Evolutionary conservation across 2,329 filamentous ascomycete genomes (phyloP).

Genomic region (Pestalotiopsis sp.): DNA sequence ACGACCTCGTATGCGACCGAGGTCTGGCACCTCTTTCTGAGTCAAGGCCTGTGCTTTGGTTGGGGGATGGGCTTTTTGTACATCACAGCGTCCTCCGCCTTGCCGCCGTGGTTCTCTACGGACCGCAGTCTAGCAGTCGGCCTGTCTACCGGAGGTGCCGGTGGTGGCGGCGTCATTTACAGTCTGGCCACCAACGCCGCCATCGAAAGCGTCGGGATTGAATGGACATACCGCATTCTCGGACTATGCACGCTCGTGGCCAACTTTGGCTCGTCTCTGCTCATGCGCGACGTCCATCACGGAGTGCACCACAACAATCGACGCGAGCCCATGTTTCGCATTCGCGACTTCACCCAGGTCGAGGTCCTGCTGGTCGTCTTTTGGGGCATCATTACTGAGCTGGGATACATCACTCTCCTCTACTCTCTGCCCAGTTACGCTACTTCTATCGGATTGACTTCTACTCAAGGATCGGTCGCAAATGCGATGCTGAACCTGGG

Average conservation of each 20-base stretch:
- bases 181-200: slow-evolving; percentile 60
- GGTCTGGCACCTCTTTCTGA: slow-evolving; percentile 64
- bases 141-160: slow-evolving; percentile 59
- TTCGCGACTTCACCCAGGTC: slow-evolving; percentile 50
- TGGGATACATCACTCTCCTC: slow-evolving; percentile 67
- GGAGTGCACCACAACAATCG: slow-evolving; percentile 47
- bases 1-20: slow-evolving; percentile 52
- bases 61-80: slow-evolving; percentile 64
- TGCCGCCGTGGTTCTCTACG: slow-evolving; percentile 65
- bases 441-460: slow-evolving; percentile 56
- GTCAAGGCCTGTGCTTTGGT: slow-evolving; percentile 62
- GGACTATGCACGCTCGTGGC: slow-evolving; percentile 54
- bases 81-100: slow-evolving; percentile 56
- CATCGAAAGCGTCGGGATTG: slow-evolving; percentile 55
- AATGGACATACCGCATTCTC: slow-evolving; percentile 64
- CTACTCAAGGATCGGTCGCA: slow-evolving; percentile 63
- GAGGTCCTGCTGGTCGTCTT: slow-evolving; percentile 60
- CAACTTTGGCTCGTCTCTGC: slow-evolving; percentile 55
- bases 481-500: slow-evolving; percentile 66
- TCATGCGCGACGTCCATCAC: slow-evolving; percentile 58
- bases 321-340: slow-evolving; percentile 54
- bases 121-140: slow-evolving; percentile 62
- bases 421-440: slow-evolving; percentile 68
- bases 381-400: slow-evolving; percentile 63
- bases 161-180: slow-evolving; percentile 62